phyloP scores from a whole-genome alignment of 2,329 filamentous ascomycete genomes.

The Sporothrix brunneoviolacea region DNA sequence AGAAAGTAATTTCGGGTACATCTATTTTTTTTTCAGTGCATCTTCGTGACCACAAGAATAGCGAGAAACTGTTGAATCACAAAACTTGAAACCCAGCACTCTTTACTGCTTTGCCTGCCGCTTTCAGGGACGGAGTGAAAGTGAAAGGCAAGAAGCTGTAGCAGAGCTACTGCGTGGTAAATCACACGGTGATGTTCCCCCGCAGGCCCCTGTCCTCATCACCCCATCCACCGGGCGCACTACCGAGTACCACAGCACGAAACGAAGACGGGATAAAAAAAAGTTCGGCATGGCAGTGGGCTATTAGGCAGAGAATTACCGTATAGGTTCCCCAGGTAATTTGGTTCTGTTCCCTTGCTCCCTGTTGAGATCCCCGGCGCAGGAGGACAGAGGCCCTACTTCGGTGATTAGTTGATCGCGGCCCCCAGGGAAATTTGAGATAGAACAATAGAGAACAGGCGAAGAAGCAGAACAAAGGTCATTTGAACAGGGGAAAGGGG shows the following conservation, averaged over 20 bases:
- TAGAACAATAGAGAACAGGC: background rate
- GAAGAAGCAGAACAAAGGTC: background rate
- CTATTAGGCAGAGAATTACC: no score
- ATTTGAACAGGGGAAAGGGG: no score
- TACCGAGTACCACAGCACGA: background rate
- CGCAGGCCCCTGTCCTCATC: background rate
- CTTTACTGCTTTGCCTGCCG: no score
- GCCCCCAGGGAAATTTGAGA: background rate
- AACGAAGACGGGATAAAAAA: background rate
- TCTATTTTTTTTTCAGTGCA: no score
- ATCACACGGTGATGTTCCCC: background rate
- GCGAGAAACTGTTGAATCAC: no score
- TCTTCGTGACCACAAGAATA: no score
- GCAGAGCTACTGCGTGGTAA: background rate
- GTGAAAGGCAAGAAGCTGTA: background rate
- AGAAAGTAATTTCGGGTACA: no score
- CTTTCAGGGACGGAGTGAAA: background rate
- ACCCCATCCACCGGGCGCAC: background rate
- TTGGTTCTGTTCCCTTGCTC: no score
- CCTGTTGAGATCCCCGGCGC: no score
- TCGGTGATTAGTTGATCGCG: conserved; percentile 9
- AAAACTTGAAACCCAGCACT: no score
- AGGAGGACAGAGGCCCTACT: conserved; percentile 9
- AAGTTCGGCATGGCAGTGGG: background rate
- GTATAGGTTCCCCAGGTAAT: no score